Conservation (phyloP, 768 basidiomycete species). For the Tephrocybe rancida region DNA sequence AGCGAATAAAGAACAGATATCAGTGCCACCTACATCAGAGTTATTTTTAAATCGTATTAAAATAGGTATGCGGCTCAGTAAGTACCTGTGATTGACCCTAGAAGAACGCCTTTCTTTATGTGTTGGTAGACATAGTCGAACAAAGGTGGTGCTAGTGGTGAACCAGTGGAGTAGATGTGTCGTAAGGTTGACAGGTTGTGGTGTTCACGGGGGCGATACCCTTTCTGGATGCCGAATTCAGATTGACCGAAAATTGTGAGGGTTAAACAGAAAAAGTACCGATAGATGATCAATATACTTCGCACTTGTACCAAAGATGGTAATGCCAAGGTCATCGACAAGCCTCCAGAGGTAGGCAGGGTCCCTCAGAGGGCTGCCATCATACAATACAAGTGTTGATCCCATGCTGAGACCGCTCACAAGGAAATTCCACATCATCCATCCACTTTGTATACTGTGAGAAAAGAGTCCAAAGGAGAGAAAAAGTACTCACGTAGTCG, state of each 20-base stretch:
- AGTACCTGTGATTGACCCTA: conserved; percentile 81
- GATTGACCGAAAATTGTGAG: conserved; percentile 9
- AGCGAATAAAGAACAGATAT: conserved; percentile 85
- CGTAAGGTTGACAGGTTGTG: conserved; percentile 61
- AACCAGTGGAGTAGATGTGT: conserved; percentile 82
- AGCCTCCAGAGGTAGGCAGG: conserved; percentile 69
- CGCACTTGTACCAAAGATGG: conserved; percentile 82
- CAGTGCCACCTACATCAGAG: conserved; percentile 63
- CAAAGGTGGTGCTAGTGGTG: conserved; percentile 66
- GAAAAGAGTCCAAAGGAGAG: not conserved
- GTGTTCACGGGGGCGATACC: conserved; percentile 65
- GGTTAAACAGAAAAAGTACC: conserved; percentile 37
- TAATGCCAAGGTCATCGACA: conserved; percentile 68
- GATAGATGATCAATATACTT: conserved; percentile 83
- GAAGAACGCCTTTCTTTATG: conserved; percentile 61
- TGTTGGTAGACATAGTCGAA: conserved; percentile 78
- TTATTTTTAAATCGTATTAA: not conserved
- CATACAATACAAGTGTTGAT: conserved; percentile 76
- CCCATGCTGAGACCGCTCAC: conserved; percentile 65
- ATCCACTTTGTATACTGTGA: conserved; percentile 50
- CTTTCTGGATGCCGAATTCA: conserved; percentile 47
- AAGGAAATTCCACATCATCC: conserved; percentile 95
- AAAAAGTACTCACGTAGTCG: conserved; percentile 63
- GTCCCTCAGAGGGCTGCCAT: conserved; percentile 76
- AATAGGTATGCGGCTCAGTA: conserved; percentile 6